Percentiles rank a stretch among this genome's conserved stretches.
Evolutionary conservation across 768 basidiomycete species (phyloP).

Genomic region (Sistotremastrum suecicum): DNA sequence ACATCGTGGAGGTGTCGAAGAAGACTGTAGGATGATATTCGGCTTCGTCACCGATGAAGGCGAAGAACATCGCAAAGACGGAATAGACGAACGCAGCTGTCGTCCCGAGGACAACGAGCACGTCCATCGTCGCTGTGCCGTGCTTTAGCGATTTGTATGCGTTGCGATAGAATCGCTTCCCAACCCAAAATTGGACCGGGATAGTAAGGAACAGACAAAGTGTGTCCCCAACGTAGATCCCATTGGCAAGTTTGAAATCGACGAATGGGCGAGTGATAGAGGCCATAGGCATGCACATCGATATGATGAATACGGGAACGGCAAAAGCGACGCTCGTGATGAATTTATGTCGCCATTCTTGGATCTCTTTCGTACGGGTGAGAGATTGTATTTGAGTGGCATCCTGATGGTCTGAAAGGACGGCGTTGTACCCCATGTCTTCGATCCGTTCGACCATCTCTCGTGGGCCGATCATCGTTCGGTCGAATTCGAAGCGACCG

Average conservation of each 20-base stretch:
- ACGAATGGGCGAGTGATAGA: conserved; percentile 42
- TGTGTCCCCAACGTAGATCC: conserved; percentile 72
- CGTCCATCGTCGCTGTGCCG: conserved; percentile 90
- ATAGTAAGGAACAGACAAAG: conserved; percentile 66
- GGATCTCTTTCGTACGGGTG: conserved; percentile 78
- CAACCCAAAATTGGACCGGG: conserved; percentile 89
- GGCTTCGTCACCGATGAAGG: conserved; percentile 47
- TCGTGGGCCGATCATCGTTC: conserved; percentile 56
- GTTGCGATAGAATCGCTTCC: conserved; percentile 71
- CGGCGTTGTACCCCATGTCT: conserved; percentile 83
- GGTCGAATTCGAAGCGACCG: conserved; percentile 65
- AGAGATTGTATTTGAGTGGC: conserved; percentile 77
- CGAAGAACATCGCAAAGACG: conserved; percentile 48
- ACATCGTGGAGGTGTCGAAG: conserved; percentile 98
- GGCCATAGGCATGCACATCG: conserved; percentile 70
- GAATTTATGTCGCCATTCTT: conserved; percentile 78
- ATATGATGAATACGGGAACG: conserved; percentile 84
- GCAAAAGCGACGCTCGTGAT: conserved; percentile 64
- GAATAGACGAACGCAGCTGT: conserved; percentile 92
- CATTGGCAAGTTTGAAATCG: conserved; percentile 37
- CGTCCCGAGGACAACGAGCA: conserved; percentile 90
- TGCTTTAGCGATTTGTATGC: conserved; percentile 90
- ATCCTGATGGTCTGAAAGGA: conserved; percentile 67
- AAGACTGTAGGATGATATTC: conserved; percentile 76
- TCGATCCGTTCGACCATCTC: conserved; percentile 81